Evolutionary conservation across 2,329 filamentous ascomycete genomes (phyloP), one percentile per base, ranked within the genome.

Genomic region (Diplodia intermedia): DNA sequence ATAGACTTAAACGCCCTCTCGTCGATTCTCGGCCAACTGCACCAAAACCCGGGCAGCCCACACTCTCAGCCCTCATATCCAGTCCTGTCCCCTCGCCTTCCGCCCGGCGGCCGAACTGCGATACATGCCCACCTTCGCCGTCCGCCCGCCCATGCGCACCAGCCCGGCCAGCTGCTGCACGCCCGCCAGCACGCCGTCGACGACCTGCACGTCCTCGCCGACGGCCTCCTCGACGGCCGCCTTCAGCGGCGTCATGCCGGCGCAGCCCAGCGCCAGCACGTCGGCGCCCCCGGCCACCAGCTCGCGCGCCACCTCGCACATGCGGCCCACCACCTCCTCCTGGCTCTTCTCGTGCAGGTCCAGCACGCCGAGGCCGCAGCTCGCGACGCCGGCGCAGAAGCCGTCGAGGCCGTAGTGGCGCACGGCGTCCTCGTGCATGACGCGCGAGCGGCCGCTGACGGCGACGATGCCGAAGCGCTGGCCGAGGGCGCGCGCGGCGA

Each of bases 171-270:
- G 71, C 69, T 84, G 78, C 40, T 84, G 82, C 20, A 84, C 78
- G 0, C 82, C 82, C 9, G 82, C 79, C 31, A 81, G 79, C 0
- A 86, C 84, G 0, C 84, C 83, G 75, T 86, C 84, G 31, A 86
- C 77, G 8, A 86, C 82, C 73, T 83, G 83, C 38, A 83, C 80
- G 55, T 79, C 77, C 36, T 79, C 75, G 0, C 78, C 79, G 0
- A 86, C 84, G 0, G 79, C 82, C 33, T 82, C 75, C 70, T 85
- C 82, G 52, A 84, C 82, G 4, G 80, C 80, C 29, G 73, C 65
- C 65, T 81, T 81, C 76, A 85, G 75, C 50, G 79, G 81, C 11
- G 79, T 79, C 83, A 86, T 85, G 0, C 83, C 83, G 18, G 83
- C 82, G 71, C 83, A 85, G 0, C 83, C 83, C 31, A 85, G 71